Base-by-base conservation (phyloP, 768 basidiomycete species). In the Lentinula sp. region DNA sequence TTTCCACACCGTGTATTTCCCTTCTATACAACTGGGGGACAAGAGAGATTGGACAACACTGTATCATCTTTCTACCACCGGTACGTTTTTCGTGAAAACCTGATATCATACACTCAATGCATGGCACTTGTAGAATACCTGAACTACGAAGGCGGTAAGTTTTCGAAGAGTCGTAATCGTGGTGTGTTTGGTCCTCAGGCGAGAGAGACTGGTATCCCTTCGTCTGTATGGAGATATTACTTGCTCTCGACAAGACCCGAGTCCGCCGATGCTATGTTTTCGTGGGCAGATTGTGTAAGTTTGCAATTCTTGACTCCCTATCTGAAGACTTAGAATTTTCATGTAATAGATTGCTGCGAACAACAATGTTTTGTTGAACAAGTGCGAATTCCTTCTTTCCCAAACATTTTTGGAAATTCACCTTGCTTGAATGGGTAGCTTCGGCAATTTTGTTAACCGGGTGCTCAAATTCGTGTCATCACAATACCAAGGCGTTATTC, bases 131-230 rank as follows among this genome's bases (percentile, higher is more conserved):
- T 66, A 96, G 96, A 99, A 72, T 98, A 95, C 71, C 78, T 98
- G 66, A 98, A 98, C 69, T 98, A 98, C 73, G 97, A 99, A 71
- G 93, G 94, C 31, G 95, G 95, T 42, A 99, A 99, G 71, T 99
- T 99, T 80, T 97, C 95, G 45, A 99, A 99, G 77, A 95, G 93
- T 69, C 86, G 91, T 65, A 94, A 95, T 65, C 89, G 96, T 59
- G 97, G 96, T 46, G 96, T 99, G 2, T 99, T 99, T 65, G 97
- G 97, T 31, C 93, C 94, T 59, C 88, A 88, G 15, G 97, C 96
- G 0, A 91, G 84, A 68, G 93, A 97, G 62, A 96, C 97, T 2
- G 94, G 94, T 3, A 89, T 97, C 48, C 91, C 96, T 23, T 75
- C 94, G 0, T 94, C 93, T 0, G 96, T 98, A 7, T 99, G 96